Conservation (phyloP, 495 filamentous ascomycete species). For the Penicillium mononematosum region DNA sequence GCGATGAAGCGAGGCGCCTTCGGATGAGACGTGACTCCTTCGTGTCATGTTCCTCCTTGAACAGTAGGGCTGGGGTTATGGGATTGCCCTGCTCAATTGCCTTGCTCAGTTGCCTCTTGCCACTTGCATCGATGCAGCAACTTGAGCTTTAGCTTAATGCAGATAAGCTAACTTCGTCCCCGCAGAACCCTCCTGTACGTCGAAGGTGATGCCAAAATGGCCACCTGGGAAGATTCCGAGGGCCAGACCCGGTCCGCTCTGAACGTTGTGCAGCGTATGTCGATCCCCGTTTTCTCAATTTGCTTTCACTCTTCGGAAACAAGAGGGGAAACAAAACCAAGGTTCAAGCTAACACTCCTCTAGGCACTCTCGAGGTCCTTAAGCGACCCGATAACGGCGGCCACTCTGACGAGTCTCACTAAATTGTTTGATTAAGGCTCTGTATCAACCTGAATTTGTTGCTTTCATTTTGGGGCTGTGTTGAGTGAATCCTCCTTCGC, state of each 20-base stretch:
- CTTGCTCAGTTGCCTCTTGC: neutral
- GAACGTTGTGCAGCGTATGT: constrained; percentile 73
- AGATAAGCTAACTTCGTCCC: constrained; percentile 15
- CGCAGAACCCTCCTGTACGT: constrained; percentile 65
- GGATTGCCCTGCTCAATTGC: neutral
- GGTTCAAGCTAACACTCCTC: constrained; percentile 9
- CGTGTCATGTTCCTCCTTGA: neutral
- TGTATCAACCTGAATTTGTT: constrained; percentile 9
- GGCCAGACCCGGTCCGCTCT: constrained; percentile 56
- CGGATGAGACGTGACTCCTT: neutral
- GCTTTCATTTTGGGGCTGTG: neutral
- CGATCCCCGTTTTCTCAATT: neutral
- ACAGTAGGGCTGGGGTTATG: neutral
- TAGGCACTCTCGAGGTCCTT: constrained; percentile 61
- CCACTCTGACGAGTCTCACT: constrained; percentile 15
- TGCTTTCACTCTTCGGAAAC: neutral
- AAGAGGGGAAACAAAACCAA: neutral
- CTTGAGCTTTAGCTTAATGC: neutral
- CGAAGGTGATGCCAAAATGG: constrained; percentile 69
- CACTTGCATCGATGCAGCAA: neutral
- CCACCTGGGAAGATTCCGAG: constrained; percentile 59
- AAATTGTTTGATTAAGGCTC: constrained; percentile 3
- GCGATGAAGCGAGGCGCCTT: neutral
- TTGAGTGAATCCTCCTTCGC: constrained; percentile 7
- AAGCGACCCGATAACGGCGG: constrained; percentile 34